phyloP scores from a whole-genome alignment of 2,329 filamentous ascomycete genomes.

The Pseudopithomyces maydicus region DNA sequence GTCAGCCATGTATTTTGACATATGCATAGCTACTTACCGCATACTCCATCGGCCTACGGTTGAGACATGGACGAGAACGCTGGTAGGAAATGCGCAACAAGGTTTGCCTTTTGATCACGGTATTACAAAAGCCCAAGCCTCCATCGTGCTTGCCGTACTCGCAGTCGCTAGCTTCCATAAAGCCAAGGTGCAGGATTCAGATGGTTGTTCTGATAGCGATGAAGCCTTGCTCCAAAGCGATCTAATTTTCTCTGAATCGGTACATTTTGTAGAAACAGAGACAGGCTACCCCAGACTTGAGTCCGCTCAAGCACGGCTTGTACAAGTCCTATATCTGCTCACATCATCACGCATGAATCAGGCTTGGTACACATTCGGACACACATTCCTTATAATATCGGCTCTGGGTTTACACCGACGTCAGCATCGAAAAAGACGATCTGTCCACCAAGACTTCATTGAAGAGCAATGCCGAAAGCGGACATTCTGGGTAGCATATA shows the following conservation, averaged over 20 bases:
- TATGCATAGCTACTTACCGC: constrained; percentile 63
- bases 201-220: constrained; percentile 32
- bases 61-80: constrained; percentile 49
- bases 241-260: constrained; percentile 47
- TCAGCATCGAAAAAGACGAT: constrained; percentile 34
- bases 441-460: constrained; percentile 47
- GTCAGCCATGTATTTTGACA: constrained; percentile 61
- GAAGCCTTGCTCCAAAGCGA: constrained; percentile 35
- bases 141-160: constrained; percentile 43
- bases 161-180: constrained; percentile 55
- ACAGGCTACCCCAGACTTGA: constrained; percentile 59
- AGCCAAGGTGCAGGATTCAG: constrained; percentile 42
- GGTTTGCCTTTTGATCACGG: constrained; percentile 43
- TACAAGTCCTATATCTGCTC: constrained; percentile 63
- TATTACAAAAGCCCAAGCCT: constrained; percentile 52
- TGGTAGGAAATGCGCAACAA: constrained; percentile 18
- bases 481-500: constrained; percentile 67
- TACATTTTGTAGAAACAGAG: constrained; percentile 50
- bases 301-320: constrained; percentile 60
- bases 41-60: constrained; percentile 60
- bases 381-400: constrained; percentile 57
- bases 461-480: constrained; percentile 59
- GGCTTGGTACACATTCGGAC: constrained; percentile 65
- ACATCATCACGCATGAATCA: constrained; percentile 63
- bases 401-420: constrained; percentile 50